These are phyloP conservation scores for Lanmaoa rubissima DNA, from an alignment of 768 basidiomycete species.

Conservation along the genomic window DNA sequence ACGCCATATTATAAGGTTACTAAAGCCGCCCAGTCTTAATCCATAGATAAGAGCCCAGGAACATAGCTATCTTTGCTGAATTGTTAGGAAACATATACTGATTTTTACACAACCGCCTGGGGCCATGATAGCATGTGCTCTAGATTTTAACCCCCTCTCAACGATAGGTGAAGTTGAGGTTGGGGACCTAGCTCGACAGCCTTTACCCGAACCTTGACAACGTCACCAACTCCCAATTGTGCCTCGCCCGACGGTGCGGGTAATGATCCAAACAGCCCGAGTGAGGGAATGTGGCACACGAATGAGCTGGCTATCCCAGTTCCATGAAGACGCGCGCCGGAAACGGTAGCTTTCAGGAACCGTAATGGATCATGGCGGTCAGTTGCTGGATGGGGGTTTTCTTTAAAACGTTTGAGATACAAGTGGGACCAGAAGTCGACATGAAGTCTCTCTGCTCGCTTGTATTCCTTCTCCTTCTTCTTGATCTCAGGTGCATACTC, in stretches of 20 bases:
- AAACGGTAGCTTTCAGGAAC: conserved; percentile 27
- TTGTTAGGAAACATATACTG: not conserved
- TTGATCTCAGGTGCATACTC: conserved; percentile 39
- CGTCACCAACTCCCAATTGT: conserved; percentile 25
- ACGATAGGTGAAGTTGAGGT: conserved; percentile 26
- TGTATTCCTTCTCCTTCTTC: conserved; percentile 35
- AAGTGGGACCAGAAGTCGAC: conserved; percentile 40
- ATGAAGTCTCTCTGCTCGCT: conserved; percentile 34
- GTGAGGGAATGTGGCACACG: conserved; percentile 25
- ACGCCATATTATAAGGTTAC: no score
- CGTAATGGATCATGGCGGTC: conserved; percentile 29
- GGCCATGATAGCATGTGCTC: not conserved
- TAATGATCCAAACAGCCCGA: conserved; percentile 25
- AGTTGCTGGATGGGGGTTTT: conserved; percentile 18
- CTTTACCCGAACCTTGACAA: conserved; percentile 27
- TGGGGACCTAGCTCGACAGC: conserved; percentile 30
- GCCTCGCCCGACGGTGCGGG: conserved; percentile 2
- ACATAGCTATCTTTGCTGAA: not conserved
- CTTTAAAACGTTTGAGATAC: conserved; percentile 40
- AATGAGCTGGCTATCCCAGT: conserved; percentile 9
- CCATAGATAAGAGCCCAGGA: no score
- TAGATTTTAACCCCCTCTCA: conserved; percentile 2
- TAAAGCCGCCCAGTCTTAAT: no score
- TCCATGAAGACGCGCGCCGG: conserved; percentile 18
- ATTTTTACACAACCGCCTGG: not conserved